phyloP scores from a whole-genome alignment of 2,329 filamentous ascomycete species.

The Aspergillus oerlinghausenensis region DNA sequence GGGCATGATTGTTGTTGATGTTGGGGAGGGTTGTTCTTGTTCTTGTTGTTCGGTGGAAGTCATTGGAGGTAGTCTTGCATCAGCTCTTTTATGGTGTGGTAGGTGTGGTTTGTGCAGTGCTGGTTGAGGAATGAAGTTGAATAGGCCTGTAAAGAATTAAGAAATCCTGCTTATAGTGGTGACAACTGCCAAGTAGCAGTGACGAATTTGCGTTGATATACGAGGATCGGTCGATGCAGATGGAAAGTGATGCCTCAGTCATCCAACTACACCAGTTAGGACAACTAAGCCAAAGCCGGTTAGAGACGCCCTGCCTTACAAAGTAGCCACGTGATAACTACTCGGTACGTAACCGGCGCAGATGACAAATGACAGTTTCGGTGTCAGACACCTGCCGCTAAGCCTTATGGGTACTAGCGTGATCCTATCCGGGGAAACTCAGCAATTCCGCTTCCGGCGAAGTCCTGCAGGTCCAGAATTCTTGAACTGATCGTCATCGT shows the following conservation, averaged over 20 bases:
- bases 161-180: neutral
- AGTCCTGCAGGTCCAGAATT: neutral
- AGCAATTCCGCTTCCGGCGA: constrained; percentile 3
- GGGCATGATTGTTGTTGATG: constrained; percentile 47
- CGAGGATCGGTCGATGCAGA: neutral
- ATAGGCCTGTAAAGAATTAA: neutral
- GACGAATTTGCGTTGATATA: neutral
- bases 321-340: constrained; percentile 11
- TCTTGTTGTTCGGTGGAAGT: constrained; percentile 10
- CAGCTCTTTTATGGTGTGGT: neutral
- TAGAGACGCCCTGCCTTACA: neutral
- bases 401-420: neutral
- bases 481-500: neutral
- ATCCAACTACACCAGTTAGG: neutral
- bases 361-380: neutral
- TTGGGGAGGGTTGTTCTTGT: constrained; percentile 12
- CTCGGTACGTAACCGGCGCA: constrained; percentile 9
- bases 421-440: neutral
- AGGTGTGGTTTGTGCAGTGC: neutral
- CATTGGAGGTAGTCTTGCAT: constrained; percentile 1
- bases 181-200: neutral
- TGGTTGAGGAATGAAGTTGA: neutral
- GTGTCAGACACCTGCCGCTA: neutral
- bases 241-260: neutral
- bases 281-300: neutral